Base-by-base conservation (phyloP, 108 stramenopile genomes). In the Pseudonitzschia multistriata region DNA sequence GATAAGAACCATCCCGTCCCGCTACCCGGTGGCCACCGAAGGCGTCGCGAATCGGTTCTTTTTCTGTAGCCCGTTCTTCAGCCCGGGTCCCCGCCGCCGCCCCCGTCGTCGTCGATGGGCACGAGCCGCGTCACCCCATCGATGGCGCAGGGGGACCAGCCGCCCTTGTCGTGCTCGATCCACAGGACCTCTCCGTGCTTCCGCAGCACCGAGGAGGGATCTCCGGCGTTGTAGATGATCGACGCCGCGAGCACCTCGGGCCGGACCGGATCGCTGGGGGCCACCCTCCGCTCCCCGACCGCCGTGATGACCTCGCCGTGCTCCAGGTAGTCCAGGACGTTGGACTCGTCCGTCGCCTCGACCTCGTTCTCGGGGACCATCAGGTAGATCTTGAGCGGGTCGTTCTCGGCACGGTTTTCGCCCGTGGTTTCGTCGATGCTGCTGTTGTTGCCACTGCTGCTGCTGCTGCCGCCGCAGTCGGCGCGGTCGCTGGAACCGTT, bases 81-180 rank as follows among this genome's bases (percentile, higher is more conserved):
- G n/a, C n/a, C n/a, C n/a, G n/a, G n/a, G n/a, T 45, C 8, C 42
- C 17, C 42, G 2, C 17, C 42, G 7, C 7, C 7, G 5, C 37
- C 7, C 42, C 17, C 42, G 42, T 45, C 17, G 42, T 21, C 57
- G 15, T 59, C 34, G 33, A 59, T 59, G 4, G 22, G 57, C 13
- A 59, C 29, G 33, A 52, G 50, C 50, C 50, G 2, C 7, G 50
- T 59, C 8, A 33, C 34, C 57, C 31, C 31, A n/a, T 59, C 57
- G 31, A 59, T 33, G 3, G 34, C 17, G 15, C 31, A 29, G 2
- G 57, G 57, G n/a, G 57, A 59, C 57, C 34, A 59, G 5, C 57
- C 57, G 8, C 57, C 57, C 29, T 15, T 25, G 29, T 35, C 57
- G 34, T 59, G 57, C 29, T 59, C 57, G 31, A 59, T 59, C 57